A percentile compares a stretch with the other conserved stretches of the same genome.
Evolutionary conservation across 768 basidiomycete genomes (phyloP).

Genomic region (Lactarius hatsudake): DNA sequence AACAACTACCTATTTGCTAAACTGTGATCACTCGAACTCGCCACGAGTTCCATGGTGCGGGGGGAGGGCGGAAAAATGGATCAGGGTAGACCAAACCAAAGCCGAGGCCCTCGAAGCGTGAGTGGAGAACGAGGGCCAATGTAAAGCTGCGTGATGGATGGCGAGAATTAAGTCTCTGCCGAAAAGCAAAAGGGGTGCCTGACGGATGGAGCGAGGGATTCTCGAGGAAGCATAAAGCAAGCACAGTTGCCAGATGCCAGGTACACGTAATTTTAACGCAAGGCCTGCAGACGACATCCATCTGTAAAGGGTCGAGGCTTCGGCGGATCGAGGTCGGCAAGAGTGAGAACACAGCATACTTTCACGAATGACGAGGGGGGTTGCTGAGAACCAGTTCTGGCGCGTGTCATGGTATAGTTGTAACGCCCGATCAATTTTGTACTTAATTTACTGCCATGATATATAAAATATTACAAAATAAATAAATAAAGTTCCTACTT

Average conservation of each 20-base stretch:
- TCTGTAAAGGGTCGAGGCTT: constrained; percentile 10
- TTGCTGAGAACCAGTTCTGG: not conserved
- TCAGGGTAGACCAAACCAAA: constrained; percentile 6
- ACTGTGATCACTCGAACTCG: constrained; percentile 23
- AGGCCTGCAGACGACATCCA: not conserved
- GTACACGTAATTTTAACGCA: constrained; percentile 22
- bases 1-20: constrained; percentile 11
- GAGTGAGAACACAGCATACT: constrained; percentile 9
- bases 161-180: constrained; percentile 19
- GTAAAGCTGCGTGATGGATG: constrained; percentile 15
- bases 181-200: constrained; percentile 17
- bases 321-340: constrained; percentile 10
- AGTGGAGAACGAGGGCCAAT: constrained; percentile 14
- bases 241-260: constrained; percentile 14
- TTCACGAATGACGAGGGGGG: constrained; percentile 1
- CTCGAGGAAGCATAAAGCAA: constrained; percentile 12
- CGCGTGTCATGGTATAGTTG: not conserved
- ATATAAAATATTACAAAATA: too few relatives aligned
- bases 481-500: not conserved
- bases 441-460: too few relatives aligned
- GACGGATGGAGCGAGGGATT: constrained; percentile 4
- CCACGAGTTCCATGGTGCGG: constrained; percentile 18
- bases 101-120: constrained; percentile 27
- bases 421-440: not conserved
- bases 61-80: constrained; percentile 24